Conservation (phyloP, 768 basidiomycete genomes). For the Xerocomus spinulosus region DNA sequence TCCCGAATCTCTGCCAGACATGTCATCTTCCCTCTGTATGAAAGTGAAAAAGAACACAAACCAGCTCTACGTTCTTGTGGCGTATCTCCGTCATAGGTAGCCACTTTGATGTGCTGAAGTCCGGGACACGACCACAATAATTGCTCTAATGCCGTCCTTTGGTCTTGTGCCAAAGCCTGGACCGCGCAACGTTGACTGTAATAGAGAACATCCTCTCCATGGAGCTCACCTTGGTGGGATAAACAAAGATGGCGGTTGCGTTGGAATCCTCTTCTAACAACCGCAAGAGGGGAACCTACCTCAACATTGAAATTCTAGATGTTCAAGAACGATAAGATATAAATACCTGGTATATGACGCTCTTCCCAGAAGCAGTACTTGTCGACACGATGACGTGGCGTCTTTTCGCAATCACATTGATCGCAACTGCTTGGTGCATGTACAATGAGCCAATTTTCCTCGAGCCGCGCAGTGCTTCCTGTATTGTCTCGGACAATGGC, state of each 20-base stretch:
- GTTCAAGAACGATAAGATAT: background rate
- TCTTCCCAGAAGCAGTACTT: conserved; percentile 86
- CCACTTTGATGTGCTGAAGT: conserved; percentile 59
- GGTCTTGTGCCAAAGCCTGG: conserved; percentile 87
- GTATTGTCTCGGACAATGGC: conserved; percentile 54
- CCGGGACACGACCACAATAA: conserved; percentile 56
- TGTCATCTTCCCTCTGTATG: background rate
- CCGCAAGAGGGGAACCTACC: conserved; percentile 64
- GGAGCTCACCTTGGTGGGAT: conserved; percentile 71
- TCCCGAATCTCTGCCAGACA: conserved; percentile 56
- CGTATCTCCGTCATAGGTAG: conserved; percentile 89
- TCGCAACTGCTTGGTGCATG: conserved; percentile 64
- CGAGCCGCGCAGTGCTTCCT: conserved; percentile 49
- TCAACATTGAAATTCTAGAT: background rate
- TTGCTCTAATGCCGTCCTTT: conserved; percentile 64
- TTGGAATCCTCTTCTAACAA: conserved; percentile 56
- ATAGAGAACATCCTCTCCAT: background rate
- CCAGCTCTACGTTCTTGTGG: conserved; percentile 62
- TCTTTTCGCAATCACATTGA: conserved; percentile 53
- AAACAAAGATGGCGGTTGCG: conserved; percentile 77
- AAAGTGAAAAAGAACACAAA: conserved; percentile 22
- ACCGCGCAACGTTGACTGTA: background rate
- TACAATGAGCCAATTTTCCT: conserved; percentile 65
- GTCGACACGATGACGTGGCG: conserved; percentile 85
- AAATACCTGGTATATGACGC: conserved; percentile 76